A percentile compares a stretch with the other conserved stretches of the same genome.
Evolutionary conservation across 1,284 basidiomycete genomes (phyloP).

Genomic region (Trichosporon inkin): DNA sequence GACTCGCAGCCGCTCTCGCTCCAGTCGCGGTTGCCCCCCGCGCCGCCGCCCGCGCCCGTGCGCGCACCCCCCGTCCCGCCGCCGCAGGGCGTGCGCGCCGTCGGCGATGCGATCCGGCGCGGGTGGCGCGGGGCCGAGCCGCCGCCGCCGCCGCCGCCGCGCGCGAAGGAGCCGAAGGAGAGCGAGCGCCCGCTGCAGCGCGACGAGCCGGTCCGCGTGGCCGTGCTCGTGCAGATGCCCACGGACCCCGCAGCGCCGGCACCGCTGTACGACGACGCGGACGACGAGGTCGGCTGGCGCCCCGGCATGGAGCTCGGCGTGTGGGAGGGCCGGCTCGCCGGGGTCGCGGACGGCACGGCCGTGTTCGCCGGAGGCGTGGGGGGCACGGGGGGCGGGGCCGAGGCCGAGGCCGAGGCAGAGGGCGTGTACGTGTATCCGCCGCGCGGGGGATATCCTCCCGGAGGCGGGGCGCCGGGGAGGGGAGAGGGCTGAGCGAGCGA

Average conservation of each 20-base stretch:
- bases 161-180: conserved; percentile 6
- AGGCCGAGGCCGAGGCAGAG: no score
- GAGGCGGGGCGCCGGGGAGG: no score
- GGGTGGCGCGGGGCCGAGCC: neutral
- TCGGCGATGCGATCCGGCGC: neutral
- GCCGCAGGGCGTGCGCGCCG: neutral
- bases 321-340: conserved; percentile 33
- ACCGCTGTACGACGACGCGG: conserved; percentile 21
- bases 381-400: no score
- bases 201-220: conserved; percentile 35
- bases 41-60: neutral
- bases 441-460: no score
- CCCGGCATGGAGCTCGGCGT: conserved; percentile 45
- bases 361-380: neutral
- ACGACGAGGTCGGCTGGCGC: conserved; percentile 38
- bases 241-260: conserved; percentile 1
- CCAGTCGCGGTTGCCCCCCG: conserved; percentile 11
- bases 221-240: conserved; percentile 42
- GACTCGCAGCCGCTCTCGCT: conserved; percentile 16
- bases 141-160: neutral
- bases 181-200: neutral
- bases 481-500: no score
- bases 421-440: no score
- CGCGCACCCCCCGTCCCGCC: neutral
- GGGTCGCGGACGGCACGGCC: neutral